Conservation (phyloP, 306 rosid genomes). For the Betula pendula region DNA sequence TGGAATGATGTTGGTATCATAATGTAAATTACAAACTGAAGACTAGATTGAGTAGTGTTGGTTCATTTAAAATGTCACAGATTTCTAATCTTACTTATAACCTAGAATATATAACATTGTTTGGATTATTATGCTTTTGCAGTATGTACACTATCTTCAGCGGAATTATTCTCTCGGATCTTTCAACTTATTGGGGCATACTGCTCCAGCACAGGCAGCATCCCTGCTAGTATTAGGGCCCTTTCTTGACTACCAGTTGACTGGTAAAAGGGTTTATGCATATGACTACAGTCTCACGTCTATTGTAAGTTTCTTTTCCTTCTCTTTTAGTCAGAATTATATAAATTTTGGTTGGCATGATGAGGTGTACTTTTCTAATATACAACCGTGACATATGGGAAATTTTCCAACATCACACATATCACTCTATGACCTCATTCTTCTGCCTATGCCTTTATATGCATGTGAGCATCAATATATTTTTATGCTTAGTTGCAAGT, state of each 20-base stretch:
- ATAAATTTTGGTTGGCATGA: constrained; percentile 13
- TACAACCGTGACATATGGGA: not conserved
- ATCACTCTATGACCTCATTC: not conserved
- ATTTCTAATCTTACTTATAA: not conserved
- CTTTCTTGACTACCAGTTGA: constrained; percentile 71
- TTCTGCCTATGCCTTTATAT: constrained; percentile 5
- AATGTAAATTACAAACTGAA: not conserved
- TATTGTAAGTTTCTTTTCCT: constrained; percentile 40
- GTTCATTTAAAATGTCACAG: not conserved
- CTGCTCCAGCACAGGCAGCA: constrained; percentile 77
- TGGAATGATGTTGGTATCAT: not conserved
- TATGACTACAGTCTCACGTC: constrained; percentile 47
- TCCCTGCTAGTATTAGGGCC: constrained; percentile 63
- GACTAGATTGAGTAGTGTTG: constrained; percentile 5
- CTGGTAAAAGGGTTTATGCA: constrained; percentile 54
- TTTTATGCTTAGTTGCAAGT: constrained; percentile 7
- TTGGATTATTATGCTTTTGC: constrained; percentile 30
- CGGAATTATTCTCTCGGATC: constrained; percentile 77
- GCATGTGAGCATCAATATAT: not conserved
- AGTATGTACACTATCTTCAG: constrained; percentile 79
- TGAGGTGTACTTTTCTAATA: constrained; percentile 3
- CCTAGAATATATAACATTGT: constrained; percentile 18
- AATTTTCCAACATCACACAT: not conserved
- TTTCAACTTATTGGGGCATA: constrained; percentile 71
- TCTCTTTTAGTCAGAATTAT: not conserved